These are phyloP conservation scores for Casuarina equisetifolia DNA, from an alignment of 306 rosid genomes.

Conservation along the genomic window DNA sequence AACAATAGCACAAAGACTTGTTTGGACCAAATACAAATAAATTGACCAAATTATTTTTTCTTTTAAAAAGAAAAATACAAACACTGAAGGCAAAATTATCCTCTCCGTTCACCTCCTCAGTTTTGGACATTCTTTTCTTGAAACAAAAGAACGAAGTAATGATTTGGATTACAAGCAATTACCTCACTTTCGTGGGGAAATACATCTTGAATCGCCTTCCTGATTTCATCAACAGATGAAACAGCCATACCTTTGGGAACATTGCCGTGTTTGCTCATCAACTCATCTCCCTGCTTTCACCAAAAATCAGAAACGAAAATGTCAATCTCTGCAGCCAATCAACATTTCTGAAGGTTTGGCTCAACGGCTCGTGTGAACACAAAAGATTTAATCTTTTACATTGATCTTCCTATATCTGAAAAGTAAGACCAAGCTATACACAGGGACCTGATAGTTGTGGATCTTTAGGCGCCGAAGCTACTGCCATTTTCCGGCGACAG, in stretches of 20 bases:
- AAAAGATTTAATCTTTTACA: no score
- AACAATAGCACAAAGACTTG: background rate
- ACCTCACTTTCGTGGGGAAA: constrained; percentile 68
- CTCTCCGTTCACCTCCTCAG: background rate
- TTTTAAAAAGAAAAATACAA: background rate
- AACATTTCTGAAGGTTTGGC: background rate
- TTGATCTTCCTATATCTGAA: no score
- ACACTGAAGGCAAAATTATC: background rate
- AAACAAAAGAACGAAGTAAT: background rate
- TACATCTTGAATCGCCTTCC: constrained; percentile 48
- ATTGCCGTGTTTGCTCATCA: constrained; percentile 90
- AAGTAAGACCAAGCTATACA: no score
- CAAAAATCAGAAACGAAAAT: background rate
- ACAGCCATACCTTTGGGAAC: constrained; percentile 56
- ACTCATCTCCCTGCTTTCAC: constrained; percentile 78
- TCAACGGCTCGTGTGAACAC: no score
- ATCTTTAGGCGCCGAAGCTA: no score
- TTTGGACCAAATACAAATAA: background rate
- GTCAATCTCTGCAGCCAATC: constrained; percentile 5
- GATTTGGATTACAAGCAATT: constrained; percentile 1
- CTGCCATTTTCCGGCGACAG: no score
- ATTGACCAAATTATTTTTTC: background rate
- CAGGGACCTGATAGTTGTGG: no score
- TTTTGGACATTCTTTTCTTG: no score
- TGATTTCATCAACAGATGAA: constrained; percentile 43